Conservation (phyloP, 345 rosid genomes). For the Melastoma malabathricum region DNA sequence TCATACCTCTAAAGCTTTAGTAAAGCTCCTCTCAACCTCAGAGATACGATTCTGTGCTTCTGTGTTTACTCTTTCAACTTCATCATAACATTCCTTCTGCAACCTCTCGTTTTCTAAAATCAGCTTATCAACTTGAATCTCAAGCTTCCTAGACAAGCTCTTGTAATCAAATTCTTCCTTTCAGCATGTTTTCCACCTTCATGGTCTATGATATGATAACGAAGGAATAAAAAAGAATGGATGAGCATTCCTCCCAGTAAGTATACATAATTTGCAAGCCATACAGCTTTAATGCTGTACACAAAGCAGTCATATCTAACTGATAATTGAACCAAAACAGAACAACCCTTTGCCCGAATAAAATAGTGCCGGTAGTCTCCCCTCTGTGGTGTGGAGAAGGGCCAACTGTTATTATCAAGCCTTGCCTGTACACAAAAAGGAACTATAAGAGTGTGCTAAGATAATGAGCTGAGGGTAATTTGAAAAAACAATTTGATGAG, state of each 20-base stretch:
- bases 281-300: neutral
- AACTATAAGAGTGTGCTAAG: slow-evolving; percentile 14
- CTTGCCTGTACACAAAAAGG: slow-evolving; percentile 42
- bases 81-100: slow-evolving; percentile 78
- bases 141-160: slow-evolving; percentile 88
- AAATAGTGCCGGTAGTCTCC: slow-evolving; percentile 93
- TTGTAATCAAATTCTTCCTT: slow-evolving; percentile 98
- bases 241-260: too few relatives aligned
- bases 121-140: slow-evolving; percentile 79
- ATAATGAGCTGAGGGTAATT: neutral
- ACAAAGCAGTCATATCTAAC: neutral
- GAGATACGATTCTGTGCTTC: slow-evolving; percentile 65
- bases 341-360: slow-evolving; percentile 97
- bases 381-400: slow-evolving; percentile 99
- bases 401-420: slow-evolving; percentile 92
- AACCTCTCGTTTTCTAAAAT: slow-evolving; percentile 91
- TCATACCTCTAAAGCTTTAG: slow-evolving; percentile 79
- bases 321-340: neutral
- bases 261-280: too few relatives aligned
- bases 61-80: slow-evolving; percentile 62
- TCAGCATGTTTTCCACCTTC: slow-evolving; percentile 99
- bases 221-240: neutral
- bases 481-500: too few relatives aligned
- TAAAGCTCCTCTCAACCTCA: slow-evolving; percentile 72
- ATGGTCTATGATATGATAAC: slow-evolving; percentile 47